Conservation (phyloP, 495 filamentous ascomycete species). For the Antarctomyces pellizariae region DNA sequence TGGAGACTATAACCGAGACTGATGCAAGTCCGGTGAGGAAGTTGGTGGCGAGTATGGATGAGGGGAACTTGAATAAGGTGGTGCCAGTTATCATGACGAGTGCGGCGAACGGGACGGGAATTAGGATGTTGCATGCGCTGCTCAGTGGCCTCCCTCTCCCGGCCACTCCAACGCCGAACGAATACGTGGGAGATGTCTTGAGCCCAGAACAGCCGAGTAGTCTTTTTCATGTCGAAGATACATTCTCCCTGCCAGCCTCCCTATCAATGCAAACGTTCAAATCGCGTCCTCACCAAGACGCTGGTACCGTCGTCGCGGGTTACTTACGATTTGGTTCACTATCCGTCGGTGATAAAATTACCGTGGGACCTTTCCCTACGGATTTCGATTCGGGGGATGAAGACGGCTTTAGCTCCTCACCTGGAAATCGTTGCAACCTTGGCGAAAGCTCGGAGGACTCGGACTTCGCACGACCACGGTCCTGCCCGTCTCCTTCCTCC, state of each 20-base stretch:
- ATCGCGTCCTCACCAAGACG: slow-evolving; percentile 19
- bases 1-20: slow-evolving; percentile 14
- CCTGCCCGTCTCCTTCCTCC: slow-evolving; percentile 20
- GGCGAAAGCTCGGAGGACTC: not conserved
- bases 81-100: slow-evolving; percentile 83
- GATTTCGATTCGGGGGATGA: slow-evolving; percentile 14
- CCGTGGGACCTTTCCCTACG: slow-evolving; percentile 54
- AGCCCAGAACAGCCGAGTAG: slow-evolving; percentile 26
- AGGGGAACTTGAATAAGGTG: slow-evolving; percentile 22
- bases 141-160: slow-evolving; percentile 58
- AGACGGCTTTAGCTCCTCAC: slow-evolving; percentile 4
- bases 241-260: slow-evolving; percentile 29
- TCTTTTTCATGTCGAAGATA: slow-evolving; percentile 77
- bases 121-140: slow-evolving; percentile 60
- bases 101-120: slow-evolving; percentile 62
- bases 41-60: slow-evolving; percentile 21
- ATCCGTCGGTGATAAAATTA: slow-evolving; percentile 52
- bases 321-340: slow-evolving; percentile 58
- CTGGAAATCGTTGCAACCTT: slow-evolving; percentile 1
- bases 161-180: slow-evolving; percentile 21
- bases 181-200: slow-evolving; percentile 18
- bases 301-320: slow-evolving; percentile 54
- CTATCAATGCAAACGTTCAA: slow-evolving; percentile 22
- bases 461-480: slow-evolving; percentile 10
- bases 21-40: slow-evolving; percentile 29